Base-by-base conservation (phyloP, 345 rosid genomes). In the Kernera saxatilis region DNA sequence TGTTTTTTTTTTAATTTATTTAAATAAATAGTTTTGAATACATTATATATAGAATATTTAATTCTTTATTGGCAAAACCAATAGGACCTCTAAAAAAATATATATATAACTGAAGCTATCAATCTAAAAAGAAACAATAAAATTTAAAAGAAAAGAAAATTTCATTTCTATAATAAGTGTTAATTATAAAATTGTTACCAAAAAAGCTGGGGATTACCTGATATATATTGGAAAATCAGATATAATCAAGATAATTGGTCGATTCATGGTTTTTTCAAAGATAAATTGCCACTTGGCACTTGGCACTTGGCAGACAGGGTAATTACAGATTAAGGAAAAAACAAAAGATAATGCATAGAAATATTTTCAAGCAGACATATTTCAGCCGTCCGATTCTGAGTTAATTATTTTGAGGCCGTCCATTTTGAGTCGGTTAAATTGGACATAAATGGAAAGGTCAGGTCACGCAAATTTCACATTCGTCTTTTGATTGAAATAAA, bases 371-470 rank as follows among this genome's bases (percentile, higher is more conserved):
- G 5, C n/a, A 23, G 23, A 51, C 18, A 51, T 1, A 3, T 5
- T 0, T 1, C 2, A 51, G 3, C 76, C 76, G 64, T 72, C 19
- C 13, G 76, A 72, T 72, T 8, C 9, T 14, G 2, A 0, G 3
- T n/a, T 0, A 58, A 51, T 45, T 30, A 72, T n/a, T n/a, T 44
- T 53, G 2, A 33, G 14, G 3, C 76, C 64, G 70, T 72, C 49
- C 40, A 7, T 25, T 21, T n/a, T 13, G 22, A 53, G 76, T 12
- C 64, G 70, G 70, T 71, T 7, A 40, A 45, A 15, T 2, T 6
- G 3, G 9, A 13, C 32, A 18, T 17, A 64, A 40, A 65, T 7
- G 49, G 72, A 19, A 67, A 14, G 3, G 18, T 36, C 17, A 17
- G 3, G 12, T 26, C 41, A 67, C 62, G 30, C 50, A 12, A 6